phyloP scores from a whole-genome alignment of 2,329 filamentous ascomycete species.

The Pyricularia pennisetigena region DNA sequence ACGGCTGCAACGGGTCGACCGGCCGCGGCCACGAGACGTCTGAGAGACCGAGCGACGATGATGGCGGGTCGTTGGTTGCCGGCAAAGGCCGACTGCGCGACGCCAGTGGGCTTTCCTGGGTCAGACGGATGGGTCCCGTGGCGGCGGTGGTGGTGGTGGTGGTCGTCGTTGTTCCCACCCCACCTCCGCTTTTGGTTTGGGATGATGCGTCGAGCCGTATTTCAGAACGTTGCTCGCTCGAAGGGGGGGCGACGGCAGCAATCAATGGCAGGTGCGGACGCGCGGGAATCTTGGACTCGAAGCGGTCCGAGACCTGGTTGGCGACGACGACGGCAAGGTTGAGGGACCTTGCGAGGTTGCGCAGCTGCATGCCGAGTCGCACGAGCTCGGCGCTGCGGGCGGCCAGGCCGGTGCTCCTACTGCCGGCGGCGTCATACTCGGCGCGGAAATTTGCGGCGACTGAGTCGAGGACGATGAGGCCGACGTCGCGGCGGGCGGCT shows the following conservation, averaged over 20 bases:
- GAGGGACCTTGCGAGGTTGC: conserved; percentile 64
- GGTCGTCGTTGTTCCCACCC: background rate
- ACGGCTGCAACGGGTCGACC: conserved; percentile 20
- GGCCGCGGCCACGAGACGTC: conserved; percentile 12
- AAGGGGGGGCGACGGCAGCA: conserved; percentile 4
- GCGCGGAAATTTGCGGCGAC: conserved; percentile 93
- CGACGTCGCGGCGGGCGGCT: conserved; percentile 63
- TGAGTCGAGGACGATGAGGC: conserved; percentile 80
- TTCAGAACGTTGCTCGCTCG: background rate
- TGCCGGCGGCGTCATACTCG: conserved; percentile 60
- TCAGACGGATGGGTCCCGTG: conserved; percentile 7
- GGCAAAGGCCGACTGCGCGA: conserved; percentile 27
- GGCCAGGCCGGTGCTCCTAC: conserved; percentile 51
- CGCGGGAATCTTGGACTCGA: conserved; percentile 26
- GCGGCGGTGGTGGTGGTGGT: conserved; percentile 5
- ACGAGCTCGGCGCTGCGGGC: conserved; percentile 68
- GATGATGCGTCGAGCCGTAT: background rate
- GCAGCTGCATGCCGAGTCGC: conserved; percentile 64
- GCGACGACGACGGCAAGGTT: conserved; percentile 80
- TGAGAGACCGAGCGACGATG: conserved; percentile 26
- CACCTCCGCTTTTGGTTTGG: background rate
- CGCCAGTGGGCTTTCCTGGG: conserved; percentile 40
- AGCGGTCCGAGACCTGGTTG: conserved; percentile 92
- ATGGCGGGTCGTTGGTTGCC: conserved; percentile 23
- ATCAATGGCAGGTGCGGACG: conserved; percentile 9